These are phyloP conservation scores for Leishmania lainsoni DNA, from an alignment of 208 protist genomes.

Conservation along the genomic window DNA sequence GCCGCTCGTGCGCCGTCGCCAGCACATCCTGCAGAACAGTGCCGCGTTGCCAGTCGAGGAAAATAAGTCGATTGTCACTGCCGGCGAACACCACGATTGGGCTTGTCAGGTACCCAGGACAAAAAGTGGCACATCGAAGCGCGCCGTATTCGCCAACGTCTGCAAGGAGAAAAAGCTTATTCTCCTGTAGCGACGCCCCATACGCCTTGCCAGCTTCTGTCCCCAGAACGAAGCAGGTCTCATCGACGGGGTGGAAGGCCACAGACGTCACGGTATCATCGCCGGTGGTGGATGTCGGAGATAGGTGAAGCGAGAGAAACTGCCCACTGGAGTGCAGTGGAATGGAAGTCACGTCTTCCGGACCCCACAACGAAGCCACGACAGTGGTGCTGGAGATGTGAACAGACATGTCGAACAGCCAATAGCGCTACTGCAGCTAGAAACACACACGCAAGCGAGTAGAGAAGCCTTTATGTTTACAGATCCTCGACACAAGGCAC, in stretches of 20 bases:
- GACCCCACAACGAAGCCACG: constrained; percentile 18
- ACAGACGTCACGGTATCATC: constrained; percentile 22
- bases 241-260: constrained; percentile 35
- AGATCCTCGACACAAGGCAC: not conserved
- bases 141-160: constrained; percentile 18
- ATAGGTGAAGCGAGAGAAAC: constrained; percentile 19
- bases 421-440: not conserved
- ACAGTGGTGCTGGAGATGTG: constrained; percentile 21
- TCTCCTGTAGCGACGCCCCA: constrained; percentile 49
- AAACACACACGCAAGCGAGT: not conserved
- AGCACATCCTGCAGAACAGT: constrained; percentile 35
- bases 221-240: constrained; percentile 38
- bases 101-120: constrained; percentile 21
- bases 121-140: constrained; percentile 42
- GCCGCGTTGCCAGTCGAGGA: constrained; percentile 52
- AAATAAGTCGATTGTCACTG: constrained; percentile 31
- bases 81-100: constrained; percentile 36
- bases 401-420: constrained; percentile 19
- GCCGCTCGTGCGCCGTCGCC: constrained; percentile 21
- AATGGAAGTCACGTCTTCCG: not conserved
- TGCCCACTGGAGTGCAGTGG: constrained; percentile 10
- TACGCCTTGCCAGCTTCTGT: constrained; percentile 40
- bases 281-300: not conserved
- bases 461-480: not conserved
- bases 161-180: constrained; percentile 42